Percentiles rank a stretch among this genome's conserved stretches.
Conservation (phyloP, 495 filamentous ascomycete genomes). For the Collariella sp. region DNA sequence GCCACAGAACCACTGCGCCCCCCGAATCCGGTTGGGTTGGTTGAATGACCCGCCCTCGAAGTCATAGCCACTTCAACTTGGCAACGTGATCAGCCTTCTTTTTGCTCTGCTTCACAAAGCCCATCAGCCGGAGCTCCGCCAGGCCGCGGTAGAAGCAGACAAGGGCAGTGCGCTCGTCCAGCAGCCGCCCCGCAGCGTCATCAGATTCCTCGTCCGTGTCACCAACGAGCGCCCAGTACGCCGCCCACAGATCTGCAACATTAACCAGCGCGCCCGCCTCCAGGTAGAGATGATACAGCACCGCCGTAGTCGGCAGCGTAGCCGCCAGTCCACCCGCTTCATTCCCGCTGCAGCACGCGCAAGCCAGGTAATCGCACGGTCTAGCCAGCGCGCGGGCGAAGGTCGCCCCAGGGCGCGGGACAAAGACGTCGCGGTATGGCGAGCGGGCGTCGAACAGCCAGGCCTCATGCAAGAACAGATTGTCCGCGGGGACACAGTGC, state of each 20-base stretch:
- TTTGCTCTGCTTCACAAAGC: slow-evolving; percentile 78
- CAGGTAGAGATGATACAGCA: slow-evolving; percentile 84
- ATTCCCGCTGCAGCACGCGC: slow-evolving; percentile 53
- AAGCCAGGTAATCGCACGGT: slow-evolving; percentile 82
- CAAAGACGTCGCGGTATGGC: slow-evolving; percentile 74
- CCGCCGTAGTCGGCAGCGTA: slow-evolving; percentile 67
- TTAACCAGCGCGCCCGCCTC: slow-evolving; percentile 87
- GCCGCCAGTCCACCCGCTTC: slow-evolving; percentile 42
- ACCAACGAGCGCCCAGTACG: slow-evolving; percentile 72
- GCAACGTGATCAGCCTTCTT: slow-evolving; percentile 89
- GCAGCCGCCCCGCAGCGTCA: too few species aligned
- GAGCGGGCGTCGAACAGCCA: slow-evolving; percentile 76
- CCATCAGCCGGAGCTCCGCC: slow-evolving; percentile 76
- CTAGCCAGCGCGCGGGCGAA: slow-evolving; percentile 71
- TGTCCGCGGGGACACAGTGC: slow-evolving; percentile 47
- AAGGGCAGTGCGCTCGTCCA: slow-evolving; percentile 48
- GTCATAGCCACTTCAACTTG: slow-evolving; percentile 52
- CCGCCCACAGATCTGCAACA: slow-evolving; percentile 79
- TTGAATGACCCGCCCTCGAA: not conserved
- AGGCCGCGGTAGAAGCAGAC: slow-evolving; percentile 72
- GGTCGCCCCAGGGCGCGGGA: slow-evolving; percentile 66
- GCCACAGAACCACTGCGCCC: not conserved
- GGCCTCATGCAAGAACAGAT: slow-evolving; percentile 66
- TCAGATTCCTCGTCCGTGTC: slow-evolving; percentile 48
- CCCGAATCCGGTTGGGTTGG: slow-evolving; percentile 3